Evolutionary conservation across 305 asterid species (phyloP), one percentile per base, ranked within the genome.

Genomic region (Ajuga reptans): DNA sequence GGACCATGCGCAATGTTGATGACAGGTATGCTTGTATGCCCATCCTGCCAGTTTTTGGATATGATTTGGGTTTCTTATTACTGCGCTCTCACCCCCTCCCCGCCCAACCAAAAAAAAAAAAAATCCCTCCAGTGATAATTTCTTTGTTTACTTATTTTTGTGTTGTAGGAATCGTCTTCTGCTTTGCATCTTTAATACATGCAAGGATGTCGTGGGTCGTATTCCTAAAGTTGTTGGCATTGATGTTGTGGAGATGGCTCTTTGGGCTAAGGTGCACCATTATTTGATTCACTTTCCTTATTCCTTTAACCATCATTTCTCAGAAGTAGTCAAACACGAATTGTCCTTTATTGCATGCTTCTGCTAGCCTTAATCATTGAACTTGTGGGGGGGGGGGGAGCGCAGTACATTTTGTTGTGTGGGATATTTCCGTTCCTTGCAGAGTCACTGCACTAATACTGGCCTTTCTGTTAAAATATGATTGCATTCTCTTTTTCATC

Each of bases 1-100:
- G 99, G 99, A 94, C 98, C 21, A 86, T 94, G 98, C 99, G 98
- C 52, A 94, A 94, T 81, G 85, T 90, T 63, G 96, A 89, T 80
- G 99, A 94, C 83, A 94, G 99, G 99, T 91, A 75, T 15, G 59
- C 67, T 51, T 34, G 36, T 16, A 15, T 72, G 10, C 68, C 49
- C 64, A 49, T 69, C 54, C 50, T 10, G 31, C 72, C 59, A 21
- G 1, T 21, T 31, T 57, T 34, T 59, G 57, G 43, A 10, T 31
- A 21, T 81, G 53, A 49, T 56, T 27, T 72, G 37, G 53, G 56
- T 33, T 69, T 24, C 39, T 62, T 43, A 64, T 34, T 51, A 58
- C 45, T 9, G 27, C 3, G 9, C 45, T 1, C 10, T 9, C 45
- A 1, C 11, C 3, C 65, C 29, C 46, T 58, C 36, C 36, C 36